These are phyloP conservation scores for Rhodocollybia butyracea DNA, from an alignment of 768 basidiomycete genomes.

Conservation along the genomic window DNA sequence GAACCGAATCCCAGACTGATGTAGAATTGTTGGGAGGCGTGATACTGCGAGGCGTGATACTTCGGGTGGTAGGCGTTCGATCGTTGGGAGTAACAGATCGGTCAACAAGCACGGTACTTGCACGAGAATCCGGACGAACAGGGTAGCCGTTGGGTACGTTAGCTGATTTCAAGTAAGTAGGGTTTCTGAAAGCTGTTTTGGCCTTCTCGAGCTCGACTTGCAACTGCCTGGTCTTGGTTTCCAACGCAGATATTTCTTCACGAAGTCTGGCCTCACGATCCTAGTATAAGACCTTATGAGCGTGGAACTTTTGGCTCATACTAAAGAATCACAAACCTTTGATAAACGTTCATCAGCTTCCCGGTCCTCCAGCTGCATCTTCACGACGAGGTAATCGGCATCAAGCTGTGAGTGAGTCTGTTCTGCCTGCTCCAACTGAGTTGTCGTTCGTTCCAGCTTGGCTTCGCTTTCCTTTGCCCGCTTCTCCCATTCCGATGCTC, in stretches of 20 bases:
- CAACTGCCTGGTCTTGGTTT: conserved; percentile 53
- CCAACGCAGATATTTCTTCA: conserved; percentile 62
- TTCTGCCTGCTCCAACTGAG: conserved; percentile 65
- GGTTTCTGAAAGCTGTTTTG: conserved; percentile 23
- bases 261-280: conserved; percentile 68
- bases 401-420: conserved; percentile 64
- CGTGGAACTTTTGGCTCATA: neutral
- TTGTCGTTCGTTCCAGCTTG: conserved; percentile 56
- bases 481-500: conserved; percentile 78
- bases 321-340: conserved; percentile 45
- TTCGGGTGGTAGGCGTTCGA: conserved; percentile 32
- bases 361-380: conserved; percentile 71
- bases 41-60: conserved; percentile 36
- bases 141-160: conserved; percentile 40
- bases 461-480: conserved; percentile 69
- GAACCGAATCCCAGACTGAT: conserved; percentile 75
- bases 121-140: conserved; percentile 71
- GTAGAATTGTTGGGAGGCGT: conserved; percentile 42
- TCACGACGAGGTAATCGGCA: conserved; percentile 63
- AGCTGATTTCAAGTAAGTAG: conserved; percentile 20
- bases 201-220: conserved; percentile 58
- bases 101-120: conserved; percentile 58
- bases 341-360: conserved; percentile 66
- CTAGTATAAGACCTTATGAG: conserved; percentile 30
- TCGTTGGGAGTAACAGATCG: conserved; percentile 52